Conservation (phyloP, 352 stramenopile genomes). For the Phytophthora multivora region DNA sequence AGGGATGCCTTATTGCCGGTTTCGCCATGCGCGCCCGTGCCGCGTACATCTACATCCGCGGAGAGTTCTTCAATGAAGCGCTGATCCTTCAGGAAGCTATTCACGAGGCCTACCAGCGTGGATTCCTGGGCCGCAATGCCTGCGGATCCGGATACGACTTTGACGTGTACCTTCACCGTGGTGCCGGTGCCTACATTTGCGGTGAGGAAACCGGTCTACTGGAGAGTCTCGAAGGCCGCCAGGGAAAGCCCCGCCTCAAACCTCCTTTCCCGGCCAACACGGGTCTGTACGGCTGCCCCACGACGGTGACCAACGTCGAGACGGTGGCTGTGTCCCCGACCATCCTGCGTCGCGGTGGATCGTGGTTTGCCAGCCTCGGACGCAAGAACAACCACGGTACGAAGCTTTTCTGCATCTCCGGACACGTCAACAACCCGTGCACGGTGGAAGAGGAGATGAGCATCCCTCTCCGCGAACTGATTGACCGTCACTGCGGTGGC, state of each 20-base stretch:
- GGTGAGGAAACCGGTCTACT: constrained; percentile 99
- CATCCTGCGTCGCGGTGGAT: constrained; percentile 96
- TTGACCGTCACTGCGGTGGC: constrained; percentile 98
- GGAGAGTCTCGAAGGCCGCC: constrained; percentile 97
- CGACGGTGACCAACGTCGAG: constrained; percentile 99
- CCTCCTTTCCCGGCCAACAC: constrained; percentile 99
- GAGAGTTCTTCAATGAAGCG: constrained; percentile 99
- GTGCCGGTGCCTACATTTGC: constrained; percentile 99
- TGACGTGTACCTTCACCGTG: constrained; percentile 99
- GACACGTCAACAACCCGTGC: constrained; percentile 99
- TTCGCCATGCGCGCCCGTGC: constrained; percentile 99
- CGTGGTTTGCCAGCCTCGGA: constrained; percentile 97
- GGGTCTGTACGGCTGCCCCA: constrained; percentile 98
- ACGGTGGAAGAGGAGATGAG: constrained; percentile 99
- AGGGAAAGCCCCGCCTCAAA: constrained; percentile 98
- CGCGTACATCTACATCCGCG: constrained; percentile 99
- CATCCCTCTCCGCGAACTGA: constrained; percentile 97
- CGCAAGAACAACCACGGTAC: constrained; percentile 99
- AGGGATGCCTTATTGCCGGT: constrained; percentile 97
- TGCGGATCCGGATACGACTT: constrained; percentile 99
- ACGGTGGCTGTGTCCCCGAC: constrained; percentile 98
- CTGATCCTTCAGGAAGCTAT: constrained; percentile 98
- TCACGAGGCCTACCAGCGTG: constrained; percentile 98
- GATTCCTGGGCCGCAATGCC: constrained; percentile 97
- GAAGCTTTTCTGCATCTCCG: constrained; percentile 99